Percentiles rank a stretch among this genome's conserved stretches.
Evolutionary conservation across 495 filamentous ascomycete genomes (phyloP).

Genomic region (Xylaria castorea): DNA sequence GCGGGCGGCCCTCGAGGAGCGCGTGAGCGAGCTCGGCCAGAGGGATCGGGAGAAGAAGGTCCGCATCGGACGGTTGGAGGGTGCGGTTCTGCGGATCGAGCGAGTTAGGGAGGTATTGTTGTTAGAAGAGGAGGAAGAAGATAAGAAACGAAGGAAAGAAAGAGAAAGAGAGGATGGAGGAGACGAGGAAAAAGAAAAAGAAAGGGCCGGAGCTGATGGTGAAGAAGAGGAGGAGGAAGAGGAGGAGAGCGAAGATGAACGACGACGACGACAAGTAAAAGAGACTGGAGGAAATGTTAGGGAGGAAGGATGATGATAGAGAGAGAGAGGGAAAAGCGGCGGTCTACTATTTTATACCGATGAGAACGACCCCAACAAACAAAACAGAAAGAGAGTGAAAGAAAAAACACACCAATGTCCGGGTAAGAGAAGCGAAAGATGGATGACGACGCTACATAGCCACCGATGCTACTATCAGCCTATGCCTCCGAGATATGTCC

Average conservation of each 20-base stretch:
- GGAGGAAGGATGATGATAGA: not conserved
- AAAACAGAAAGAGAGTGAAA: not conserved
- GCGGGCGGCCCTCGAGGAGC: slow-evolving; percentile 77
- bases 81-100: slow-evolving; percentile 79
- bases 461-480: not conserved
- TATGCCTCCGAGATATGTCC: not conserved
- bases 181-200: slow-evolving; percentile 14
- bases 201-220: slow-evolving; percentile 9
- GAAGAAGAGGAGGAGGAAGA: slow-evolving; percentile 3
- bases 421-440: not conserved
- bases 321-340: not conserved
- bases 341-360: not conserved
- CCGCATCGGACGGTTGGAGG: slow-evolving; percentile 75
- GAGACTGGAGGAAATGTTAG: not conserved
- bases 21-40: slow-evolving; percentile 71
- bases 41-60: slow-evolving; percentile 74
- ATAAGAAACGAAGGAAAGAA: slow-evolving; percentile 32
- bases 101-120: slow-evolving; percentile 68
- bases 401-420: not conserved
- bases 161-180: slow-evolving; percentile 27
- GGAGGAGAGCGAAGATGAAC: not conserved
- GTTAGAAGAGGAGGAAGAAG: too few relatives aligned
- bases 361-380: too few relatives aligned
- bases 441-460: not conserved
- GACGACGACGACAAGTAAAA: not conserved